Evolutionary conservation across 2,329 filamentous ascomycete species (phyloP).

Genomic region (Calonectria multiphialidica): DNA sequence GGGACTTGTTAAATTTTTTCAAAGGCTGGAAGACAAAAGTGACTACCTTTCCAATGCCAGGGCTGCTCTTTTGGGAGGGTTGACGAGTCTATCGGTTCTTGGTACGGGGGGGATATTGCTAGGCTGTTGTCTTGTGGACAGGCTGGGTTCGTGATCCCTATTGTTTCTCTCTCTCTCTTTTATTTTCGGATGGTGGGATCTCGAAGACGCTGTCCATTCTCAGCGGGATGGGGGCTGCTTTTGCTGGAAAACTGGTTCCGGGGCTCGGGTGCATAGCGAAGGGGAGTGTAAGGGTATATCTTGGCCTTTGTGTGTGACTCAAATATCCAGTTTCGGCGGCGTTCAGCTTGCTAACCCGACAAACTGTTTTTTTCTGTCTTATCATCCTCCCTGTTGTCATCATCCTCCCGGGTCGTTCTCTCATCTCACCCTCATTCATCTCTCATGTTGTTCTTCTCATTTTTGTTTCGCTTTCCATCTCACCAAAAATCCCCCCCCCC

Average conservation of each 20-base stretch:
- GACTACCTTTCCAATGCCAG: conserved; percentile 47
- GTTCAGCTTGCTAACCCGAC: conserved; percentile 38
- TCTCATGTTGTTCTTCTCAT: conserved; percentile 22
- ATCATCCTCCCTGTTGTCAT: conserved; percentile 29
- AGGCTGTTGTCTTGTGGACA: conserved; percentile 36
- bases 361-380: conserved; percentile 43
- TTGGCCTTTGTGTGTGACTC: conserved; percentile 53
- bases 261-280: conserved; percentile 58
- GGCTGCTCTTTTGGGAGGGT: conserved; percentile 49
- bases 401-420: conserved; percentile 27
- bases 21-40: conserved; percentile 56
- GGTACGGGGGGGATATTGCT: conserved; percentile 47
- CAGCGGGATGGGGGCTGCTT: conserved; percentile 45
- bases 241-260: conserved; percentile 58
- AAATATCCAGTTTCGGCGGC: conserved; percentile 47
- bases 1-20: conserved; percentile 50
- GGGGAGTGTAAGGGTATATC: conserved; percentile 56
- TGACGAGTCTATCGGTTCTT: conserved; percentile 43
- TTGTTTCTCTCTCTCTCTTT: conserved; percentile 16
- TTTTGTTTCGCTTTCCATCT: conserved; percentile 6
- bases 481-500: background rate
- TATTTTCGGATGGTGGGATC: conserved; percentile 17
- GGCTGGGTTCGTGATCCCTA: conserved; percentile 20
- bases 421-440: conserved; percentile 28
- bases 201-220: conserved; percentile 18